Evolutionary conservation across 2,329 filamentous ascomycete genomes (phyloP).

Genomic region (Pseudomassariella vexata): DNA sequence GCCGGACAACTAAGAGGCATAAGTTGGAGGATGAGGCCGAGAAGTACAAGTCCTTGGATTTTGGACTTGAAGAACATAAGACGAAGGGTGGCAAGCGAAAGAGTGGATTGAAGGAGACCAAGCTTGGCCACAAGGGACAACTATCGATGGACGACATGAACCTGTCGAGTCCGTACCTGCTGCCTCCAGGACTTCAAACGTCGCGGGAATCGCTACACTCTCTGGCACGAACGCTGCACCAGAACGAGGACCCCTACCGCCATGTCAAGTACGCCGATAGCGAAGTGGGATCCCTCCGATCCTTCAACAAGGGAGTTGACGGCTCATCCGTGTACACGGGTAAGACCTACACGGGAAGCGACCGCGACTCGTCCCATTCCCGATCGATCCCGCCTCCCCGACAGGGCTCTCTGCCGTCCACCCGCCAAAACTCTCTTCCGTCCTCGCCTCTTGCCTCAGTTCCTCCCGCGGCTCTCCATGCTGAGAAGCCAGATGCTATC

Average conservation of each 20-base stretch:
- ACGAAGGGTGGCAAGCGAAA: slow-evolving; percentile 37
- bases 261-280: slow-evolving; percentile 52
- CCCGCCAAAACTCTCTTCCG: slow-evolving; percentile 41
- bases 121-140: slow-evolving; percentile 40
- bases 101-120: slow-evolving; percentile 40
- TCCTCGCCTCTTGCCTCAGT: slow-evolving; percentile 25
- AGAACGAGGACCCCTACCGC: slow-evolving; percentile 81
- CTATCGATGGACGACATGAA: slow-evolving; percentile 69
- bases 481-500: slow-evolving; percentile 10
- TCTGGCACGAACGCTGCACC: slow-evolving; percentile 67
- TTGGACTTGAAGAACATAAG: slow-evolving; percentile 63
- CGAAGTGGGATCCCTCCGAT: slow-evolving; percentile 51
- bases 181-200: slow-evolving; percentile 73
- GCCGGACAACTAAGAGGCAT: slow-evolving; percentile 67
- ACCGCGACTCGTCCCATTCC: slow-evolving; percentile 12
- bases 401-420: slow-evolving; percentile 40
- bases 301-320: slow-evolving; percentile 33
- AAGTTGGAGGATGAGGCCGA: slow-evolving; percentile 75
- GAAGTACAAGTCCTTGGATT: slow-evolving; percentile 87
- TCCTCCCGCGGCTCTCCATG: slow-evolving; percentile 15
- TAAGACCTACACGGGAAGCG: slow-evolving; percentile 28
- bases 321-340: slow-evolving; percentile 41
- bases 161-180: slow-evolving; percentile 80
- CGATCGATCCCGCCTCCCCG: slow-evolving; percentile 25
- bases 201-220: slow-evolving; percentile 86